These are phyloP conservation scores for Allodekkera sacchari DNA, from an alignment of 805 yeast species.

Conservation along the genomic window DNA sequence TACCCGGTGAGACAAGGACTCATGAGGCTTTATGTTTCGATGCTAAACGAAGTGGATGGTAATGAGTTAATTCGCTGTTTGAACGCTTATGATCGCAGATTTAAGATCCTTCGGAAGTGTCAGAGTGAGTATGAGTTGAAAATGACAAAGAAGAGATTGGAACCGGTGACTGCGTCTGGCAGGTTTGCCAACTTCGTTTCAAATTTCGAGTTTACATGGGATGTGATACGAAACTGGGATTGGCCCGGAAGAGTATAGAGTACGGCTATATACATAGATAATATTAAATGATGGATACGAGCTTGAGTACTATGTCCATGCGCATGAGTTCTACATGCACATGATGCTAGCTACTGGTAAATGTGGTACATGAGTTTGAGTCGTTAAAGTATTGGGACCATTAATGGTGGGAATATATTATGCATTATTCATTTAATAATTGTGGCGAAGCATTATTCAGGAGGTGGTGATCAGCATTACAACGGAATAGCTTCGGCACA, in stretches of 20 bases:
- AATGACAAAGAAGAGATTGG: conserved; percentile 7
- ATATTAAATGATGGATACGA: no score
- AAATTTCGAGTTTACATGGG: conserved; percentile 21
- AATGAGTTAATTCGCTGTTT: conserved; percentile 15
- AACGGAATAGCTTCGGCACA: no score
- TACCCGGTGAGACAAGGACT: conserved; percentile 14
- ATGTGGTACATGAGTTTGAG: no score
- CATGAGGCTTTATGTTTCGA: conserved; percentile 13
- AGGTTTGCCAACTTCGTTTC: conserved; percentile 16
- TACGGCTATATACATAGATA: not conserved
- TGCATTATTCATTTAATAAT: no score
- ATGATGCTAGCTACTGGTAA: no score
- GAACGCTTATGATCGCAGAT: conserved; percentile 12
- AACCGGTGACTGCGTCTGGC: conserved; percentile 9
- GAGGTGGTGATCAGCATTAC: no score
- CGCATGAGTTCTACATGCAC: no score
- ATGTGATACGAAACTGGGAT: conserved; percentile 22
- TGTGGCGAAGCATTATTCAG: no score
- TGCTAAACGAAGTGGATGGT: conserved; percentile 13
- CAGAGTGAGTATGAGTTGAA: conserved; percentile 19
- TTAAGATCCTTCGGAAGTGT: conserved; percentile 8
- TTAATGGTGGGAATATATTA: no score
- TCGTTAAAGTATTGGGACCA: no score
- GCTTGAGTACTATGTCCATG: no score
- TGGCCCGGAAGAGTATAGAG: conserved; percentile 18